A percentile compares a stretch with the other conserved stretches of the same genome.
phyloP scores from a whole-genome alignment of 2,329 filamentous ascomycete genomes.

The Clonostachys rhizophaga region DNA sequence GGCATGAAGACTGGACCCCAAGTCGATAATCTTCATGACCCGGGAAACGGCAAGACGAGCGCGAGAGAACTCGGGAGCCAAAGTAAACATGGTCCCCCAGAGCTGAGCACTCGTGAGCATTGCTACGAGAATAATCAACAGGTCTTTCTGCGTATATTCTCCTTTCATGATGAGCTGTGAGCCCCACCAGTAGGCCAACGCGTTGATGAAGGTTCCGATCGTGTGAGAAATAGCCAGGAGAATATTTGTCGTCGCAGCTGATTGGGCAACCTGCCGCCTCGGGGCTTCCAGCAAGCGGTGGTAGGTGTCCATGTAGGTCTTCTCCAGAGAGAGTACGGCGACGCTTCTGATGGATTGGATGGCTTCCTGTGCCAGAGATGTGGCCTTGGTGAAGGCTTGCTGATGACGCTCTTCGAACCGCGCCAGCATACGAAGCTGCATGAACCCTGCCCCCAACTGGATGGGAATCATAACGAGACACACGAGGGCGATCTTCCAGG shows the following conservation, averaged over 20 bases:
- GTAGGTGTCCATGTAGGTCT: constrained; percentile 47
- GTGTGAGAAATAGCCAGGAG: constrained; percentile 58
- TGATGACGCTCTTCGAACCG: constrained; percentile 60
- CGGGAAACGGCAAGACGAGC: constrained; percentile 57
- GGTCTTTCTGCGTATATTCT: constrained; percentile 59
- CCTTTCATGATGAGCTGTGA: constrained; percentile 64
- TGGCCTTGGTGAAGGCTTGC: constrained; percentile 58
- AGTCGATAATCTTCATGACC: constrained; percentile 45
- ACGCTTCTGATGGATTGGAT: constrained; percentile 62
- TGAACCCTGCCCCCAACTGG: constrained; percentile 62
- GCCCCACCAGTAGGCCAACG: constrained; percentile 78
- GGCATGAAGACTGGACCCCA: constrained; percentile 20
- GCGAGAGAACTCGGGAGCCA: constrained; percentile 68
- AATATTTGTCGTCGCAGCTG: constrained; percentile 46
- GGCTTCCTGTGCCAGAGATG: constrained; percentile 62
- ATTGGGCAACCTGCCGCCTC: constrained; percentile 48
- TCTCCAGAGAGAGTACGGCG: constrained; percentile 48
- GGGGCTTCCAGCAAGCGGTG: constrained; percentile 41
- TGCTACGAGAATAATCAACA: constrained; percentile 69
- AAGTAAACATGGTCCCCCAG: constrained; percentile 70
- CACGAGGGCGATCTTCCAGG: constrained; percentile 73
- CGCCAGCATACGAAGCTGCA: constrained; percentile 61
- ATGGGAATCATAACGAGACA: constrained; percentile 65
- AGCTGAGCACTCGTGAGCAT: constrained; percentile 70
- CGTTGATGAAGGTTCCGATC: constrained; percentile 64